These are phyloP conservation scores for Malassezia restricta DNA, from an alignment of 1,284 basidiomycete genomes.

Conservation along the genomic window DNA sequence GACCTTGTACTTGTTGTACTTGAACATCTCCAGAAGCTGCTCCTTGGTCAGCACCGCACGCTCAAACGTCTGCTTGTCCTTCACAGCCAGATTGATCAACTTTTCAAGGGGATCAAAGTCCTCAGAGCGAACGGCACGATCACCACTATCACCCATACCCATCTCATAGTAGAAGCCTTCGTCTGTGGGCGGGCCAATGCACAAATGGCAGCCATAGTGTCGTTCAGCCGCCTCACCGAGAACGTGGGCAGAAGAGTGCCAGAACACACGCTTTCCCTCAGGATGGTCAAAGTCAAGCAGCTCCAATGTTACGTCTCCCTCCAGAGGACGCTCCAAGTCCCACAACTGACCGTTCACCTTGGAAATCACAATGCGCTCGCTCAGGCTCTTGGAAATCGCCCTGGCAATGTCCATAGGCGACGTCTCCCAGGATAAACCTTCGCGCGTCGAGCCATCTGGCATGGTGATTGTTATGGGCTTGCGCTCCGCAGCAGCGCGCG, in stretches of 20 bases:
- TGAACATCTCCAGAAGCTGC: constrained; percentile 89
- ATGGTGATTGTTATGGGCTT: constrained; percentile 73
- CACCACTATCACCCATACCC: constrained; percentile 49
- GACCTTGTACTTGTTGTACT: constrained; percentile 98
- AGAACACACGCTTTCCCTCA: constrained; percentile 79
- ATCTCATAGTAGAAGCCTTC: constrained; percentile 99
- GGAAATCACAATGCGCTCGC: constrained; percentile 81
- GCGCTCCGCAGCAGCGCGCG: constrained; percentile 68
- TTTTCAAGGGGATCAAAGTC: constrained; percentile 88
- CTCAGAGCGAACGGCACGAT: constrained; percentile 47
- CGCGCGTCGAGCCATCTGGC: constrained; percentile 70
- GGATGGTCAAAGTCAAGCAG: constrained; percentile 88
- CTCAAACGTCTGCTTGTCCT: constrained; percentile 96
- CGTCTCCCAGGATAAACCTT: constrained; percentile 89
- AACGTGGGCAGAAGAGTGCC: constrained; percentile 98
- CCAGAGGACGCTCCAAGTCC: constrained; percentile 89
- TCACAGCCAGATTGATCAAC: constrained; percentile 71
- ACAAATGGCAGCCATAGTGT: constrained; percentile 93
- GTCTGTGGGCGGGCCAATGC: constrained; percentile 90
- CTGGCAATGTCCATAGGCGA: constrained; percentile 82
- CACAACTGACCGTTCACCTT: constrained; percentile 85
- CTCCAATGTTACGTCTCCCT: constrained; percentile 66
- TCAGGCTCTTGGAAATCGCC: constrained; percentile 71
- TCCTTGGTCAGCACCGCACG: constrained; percentile 86
- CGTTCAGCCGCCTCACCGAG: constrained; percentile 94